These are phyloP conservation scores for Hygrocybe punicea DNA, from an alignment of 768 basidiomycete species.

Conservation along the genomic window DNA sequence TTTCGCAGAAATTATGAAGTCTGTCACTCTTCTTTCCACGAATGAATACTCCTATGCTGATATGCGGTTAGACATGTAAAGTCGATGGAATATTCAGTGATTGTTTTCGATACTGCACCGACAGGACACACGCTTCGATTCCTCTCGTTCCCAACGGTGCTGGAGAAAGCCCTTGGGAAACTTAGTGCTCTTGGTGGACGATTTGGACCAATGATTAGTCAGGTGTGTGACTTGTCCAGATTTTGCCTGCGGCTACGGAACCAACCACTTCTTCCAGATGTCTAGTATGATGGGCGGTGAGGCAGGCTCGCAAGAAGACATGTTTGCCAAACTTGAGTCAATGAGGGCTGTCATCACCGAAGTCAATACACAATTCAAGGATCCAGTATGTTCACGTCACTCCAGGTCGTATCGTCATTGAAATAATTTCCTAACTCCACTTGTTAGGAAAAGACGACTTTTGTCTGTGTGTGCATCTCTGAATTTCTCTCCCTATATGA, in stretches of 20 bases:
- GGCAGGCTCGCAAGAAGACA: conserved; percentile 88
- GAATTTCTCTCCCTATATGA: conserved; percentile 98
- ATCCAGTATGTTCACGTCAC: conserved; percentile 62
- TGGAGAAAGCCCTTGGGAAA: conserved; percentile 96
- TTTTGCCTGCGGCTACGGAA: not conserved
- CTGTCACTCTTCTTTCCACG: conserved; percentile 21
- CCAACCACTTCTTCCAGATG: conserved; percentile 53
- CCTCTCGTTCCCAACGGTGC: conserved; percentile 95
- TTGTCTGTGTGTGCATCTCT: conserved; percentile 97
- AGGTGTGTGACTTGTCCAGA: conserved; percentile 38
- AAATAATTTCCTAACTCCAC: not conserved
- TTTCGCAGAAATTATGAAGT: conserved; percentile 99
- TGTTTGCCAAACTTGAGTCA: conserved; percentile 96
- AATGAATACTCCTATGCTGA: not conserved
- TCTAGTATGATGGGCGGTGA: conserved; percentile 95
- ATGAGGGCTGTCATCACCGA: conserved; percentile 98
- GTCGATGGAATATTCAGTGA: conserved; percentile 99
- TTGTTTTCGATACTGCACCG: conserved; percentile 98
- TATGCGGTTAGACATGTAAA: conserved; percentile 79
- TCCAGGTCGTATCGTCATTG: not conserved
- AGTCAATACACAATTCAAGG: conserved; percentile 99
- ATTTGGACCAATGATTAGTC: conserved; percentile 96
- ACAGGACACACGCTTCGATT: conserved; percentile 98
- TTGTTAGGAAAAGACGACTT: conserved; percentile 93
- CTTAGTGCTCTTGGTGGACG: conserved; percentile 88